Base-by-base conservation (phyloP, 2,329 filamentous ascomycete genomes). In the Plenodomus lindquistii region DNA sequence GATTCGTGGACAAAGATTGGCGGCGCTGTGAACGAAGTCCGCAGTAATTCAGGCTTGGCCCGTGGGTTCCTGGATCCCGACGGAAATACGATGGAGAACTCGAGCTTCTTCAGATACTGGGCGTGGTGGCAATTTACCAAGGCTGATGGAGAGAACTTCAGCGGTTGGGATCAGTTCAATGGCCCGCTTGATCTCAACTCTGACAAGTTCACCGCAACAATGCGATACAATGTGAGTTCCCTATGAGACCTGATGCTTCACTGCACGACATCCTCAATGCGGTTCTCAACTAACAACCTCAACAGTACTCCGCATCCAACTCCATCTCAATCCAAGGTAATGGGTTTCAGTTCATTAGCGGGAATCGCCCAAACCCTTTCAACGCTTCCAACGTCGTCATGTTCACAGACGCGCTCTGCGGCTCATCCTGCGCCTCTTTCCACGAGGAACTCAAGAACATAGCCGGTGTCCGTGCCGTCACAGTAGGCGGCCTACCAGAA, bases 361-460 rank as follows among this genome's bases (percentile, higher is more conserved):
- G 50, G 15, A 59, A 58, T 4, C 45, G 46, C 17, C 60, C 65
- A 5, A 50, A 50, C 15, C 57, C 70, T 2, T 81, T 77, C 56
- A 54, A 63, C 7, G 52, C 72, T 0, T 60, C 68, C 16, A 66
- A 75, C 45, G 70, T 75, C 11, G 53, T 74, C 41, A 55, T 75
- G 62, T 66, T 82, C 43, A 77, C 76, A 5, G 81, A 85, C 55
- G 82, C 82, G n/a, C 68, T 71, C 31, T 86, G 84, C 62, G 77
- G 74, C 37, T 84, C 80, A 1, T 80, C 82, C 9, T 86, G 83
- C 62, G 76, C 81, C n/a, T 67, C 81, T 27, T 81, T 85, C 60
- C 70, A 74, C 29, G 77, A 82, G 43, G 72, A 83, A 34, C 74
- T 85, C 69, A 75, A 77, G 13, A 66, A 73, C 52, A 72, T 75